Base-by-base conservation (phyloP, 345 rosid species). In the Cardamine resedifolia region DNA sequence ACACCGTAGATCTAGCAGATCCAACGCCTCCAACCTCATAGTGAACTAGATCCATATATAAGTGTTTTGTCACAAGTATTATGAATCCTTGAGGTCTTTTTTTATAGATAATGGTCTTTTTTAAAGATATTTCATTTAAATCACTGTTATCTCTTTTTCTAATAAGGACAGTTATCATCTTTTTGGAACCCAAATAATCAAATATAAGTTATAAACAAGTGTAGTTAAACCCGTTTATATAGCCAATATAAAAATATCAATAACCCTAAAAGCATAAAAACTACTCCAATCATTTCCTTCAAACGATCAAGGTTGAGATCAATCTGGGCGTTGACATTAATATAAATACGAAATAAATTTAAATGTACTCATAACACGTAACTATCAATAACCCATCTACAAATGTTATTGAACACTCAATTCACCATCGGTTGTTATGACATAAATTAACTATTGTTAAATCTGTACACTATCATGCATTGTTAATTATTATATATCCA, bases 91-190 rank as follows among this genome's bases (percentile, higher is more conserved):
- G 21, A 2, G 9, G 38, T 26, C n/a, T 21, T 9, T n/a, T n/a
- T n/a, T n/a, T n/a, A n/a, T n/a, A n/a, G n/a, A n/a, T n/a, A n/a
- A n/a, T n/a, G n/a, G n/a, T n/a, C n/a, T n/a, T n/a, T n/a, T n/a
- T n/a, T n/a, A n/a, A n/a, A n/a, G n/a, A n/a, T n/a, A n/a, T n/a
- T n/a, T n/a, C n/a, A n/a, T n/a, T n/a, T n/a, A n/a, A n/a, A n/a
- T n/a, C n/a, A n/a, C n/a, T n/a, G n/a, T n/a, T n/a, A n/a, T n/a
- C 12, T 15, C 34, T 43, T 43, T 33, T 24, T 16, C 26, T 18
- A 67, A 39, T 3, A 38, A 67, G 7, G 60, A 34, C 71, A 66
- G 16, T 34, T 21, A 66, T 23, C 9, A n/a, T 64, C 12, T 45
- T 64, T 59, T 19, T 4, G 16, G 56, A 14, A 30, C 27, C 55